A percentile compares a stretch with the other conserved stretches of the same genome.
phyloP scores from a whole-genome alignment of 805 yeast genomes.

The Pichia membranifaciens region DNA sequence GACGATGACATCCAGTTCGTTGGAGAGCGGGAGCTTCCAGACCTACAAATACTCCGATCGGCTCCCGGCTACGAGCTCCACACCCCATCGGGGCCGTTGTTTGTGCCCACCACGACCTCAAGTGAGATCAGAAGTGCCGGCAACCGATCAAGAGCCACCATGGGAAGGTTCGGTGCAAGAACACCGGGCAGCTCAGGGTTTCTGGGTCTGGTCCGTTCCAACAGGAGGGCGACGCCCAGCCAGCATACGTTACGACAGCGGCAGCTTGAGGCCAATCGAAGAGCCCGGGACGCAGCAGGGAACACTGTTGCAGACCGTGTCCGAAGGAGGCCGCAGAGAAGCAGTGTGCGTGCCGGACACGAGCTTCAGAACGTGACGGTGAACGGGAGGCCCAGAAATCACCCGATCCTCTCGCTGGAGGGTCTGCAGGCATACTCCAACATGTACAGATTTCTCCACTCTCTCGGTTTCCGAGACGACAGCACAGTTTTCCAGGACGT shows the following conservation, averaged over 20 bases:
- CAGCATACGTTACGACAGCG: conserved; percentile 3
- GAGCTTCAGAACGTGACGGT: not conserved
- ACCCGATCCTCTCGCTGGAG: not conserved
- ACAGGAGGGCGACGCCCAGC: not conserved
- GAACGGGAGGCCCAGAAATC: not conserved
- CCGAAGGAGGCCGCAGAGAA: not conserved
- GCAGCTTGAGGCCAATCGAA: not conserved
- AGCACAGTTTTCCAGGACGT: too few species aligned
- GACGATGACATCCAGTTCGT: conserved; percentile 23
- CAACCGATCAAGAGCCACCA: not conserved
- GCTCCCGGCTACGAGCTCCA: conserved; percentile 3
- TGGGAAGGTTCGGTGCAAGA: too few species aligned
- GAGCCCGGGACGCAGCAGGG: not conserved
- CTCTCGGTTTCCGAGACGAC: not conserved
- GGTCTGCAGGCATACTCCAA: not conserved
- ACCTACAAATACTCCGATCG: conserved; percentile 9
- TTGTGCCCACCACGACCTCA: conserved; percentile 3
- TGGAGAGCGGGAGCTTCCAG: conserved; percentile 20
- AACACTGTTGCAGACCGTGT: too few species aligned
- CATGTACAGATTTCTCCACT: conserved; percentile 4
- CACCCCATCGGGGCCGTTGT: conserved; percentile 9
- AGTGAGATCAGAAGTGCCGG: conserved; percentile 3
- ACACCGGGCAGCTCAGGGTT: too few species aligned
- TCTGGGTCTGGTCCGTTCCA: too few species aligned
- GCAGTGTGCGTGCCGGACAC: not conserved